Evolutionary conservation across 106 monocot species (phyloP), one percentile per base, ranked within the genome.

Genomic region (Ottelia alismoides): DNA sequence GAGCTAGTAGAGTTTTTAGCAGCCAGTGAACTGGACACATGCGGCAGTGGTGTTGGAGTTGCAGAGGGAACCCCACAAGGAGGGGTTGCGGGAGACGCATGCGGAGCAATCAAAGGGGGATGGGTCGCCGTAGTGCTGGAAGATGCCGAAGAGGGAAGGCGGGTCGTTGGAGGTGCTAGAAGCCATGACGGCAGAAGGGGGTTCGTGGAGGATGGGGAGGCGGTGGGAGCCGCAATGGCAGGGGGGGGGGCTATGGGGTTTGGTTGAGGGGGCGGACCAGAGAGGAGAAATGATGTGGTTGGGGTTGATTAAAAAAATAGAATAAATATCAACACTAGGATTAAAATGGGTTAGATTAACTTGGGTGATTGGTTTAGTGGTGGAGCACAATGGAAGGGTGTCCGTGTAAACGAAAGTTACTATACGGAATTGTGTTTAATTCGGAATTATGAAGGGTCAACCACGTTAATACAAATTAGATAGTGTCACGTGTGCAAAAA

Each of bases 91-190:
- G 35, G 43, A 46, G 24, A 88, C 79, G 73, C 94, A 96, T 40
- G 81, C 49, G 28, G 88, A 63, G 66, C 94, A 96, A 56, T 84
- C 88, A 14, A 67, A 24, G 63, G 67, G 32, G 56, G 52, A 31
- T 52, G 88, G 71, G 27, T 96, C 94, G 23, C 94, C 94, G 25
- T 88, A 76, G 78, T 88, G 88, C 53, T 96, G 96, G 54, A 82
- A 96, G 52, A 94, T 78, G 2, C 88, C 87, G 65, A 70, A 81
- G 47, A 94, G 30, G 49, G 77, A 18, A 16, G 68, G 3, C 47
- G 52, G 6, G 55, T 62, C 55, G 53, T 69, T 45, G 2, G 85
- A 72, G 11, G 78, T 62, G 53, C 80, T 66, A 35, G 87, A 78
- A 88, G 88, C 59, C 76, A 75, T 67, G 77, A 20, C 24, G 57